Evolutionary conservation across 2,329 filamentous ascomycete species (phyloP), one percentile per base, ranked within the genome.

Genomic region (Uncinocarpus reesii): DNA sequence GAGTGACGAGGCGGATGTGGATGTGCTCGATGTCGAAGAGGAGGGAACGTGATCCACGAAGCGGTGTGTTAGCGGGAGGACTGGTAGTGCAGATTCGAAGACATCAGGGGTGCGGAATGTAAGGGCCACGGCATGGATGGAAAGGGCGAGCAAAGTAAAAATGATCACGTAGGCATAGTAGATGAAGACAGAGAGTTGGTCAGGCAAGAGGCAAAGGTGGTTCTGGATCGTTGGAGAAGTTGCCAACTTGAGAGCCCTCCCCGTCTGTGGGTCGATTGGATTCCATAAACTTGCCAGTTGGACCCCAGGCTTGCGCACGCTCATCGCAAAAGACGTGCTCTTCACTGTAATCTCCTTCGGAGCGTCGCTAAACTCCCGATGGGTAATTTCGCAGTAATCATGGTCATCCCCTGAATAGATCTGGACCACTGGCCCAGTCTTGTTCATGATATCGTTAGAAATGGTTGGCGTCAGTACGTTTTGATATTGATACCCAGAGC

Each of bases 331-430:
- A 60, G 83, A 93, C 56, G 93, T 80, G 60, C 84, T 89, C 70
- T 98, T 98, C 58, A 96, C 88, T 0, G 92, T 98, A 55, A 95
- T 93, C 64, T 98, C 92, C 21, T 74, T 77, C 4, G 73, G 75
- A 0, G 72, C 69, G 28, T 74, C 75, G 53, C 80, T 80, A 51
- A 81, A 79, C 15, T 78, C 74, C 2, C 80, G 79, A 65, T 98
- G 92, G 0, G 81, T 75, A 5, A 96, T 70, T 60, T 95, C 89
- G 68, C 92, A 98, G 69, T 96, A 95, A 69, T 98, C 92, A 69
- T 98, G 92, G 61, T 98, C 92, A 58, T 98, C 92, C 8, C 92
- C 92, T 0, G 88, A 95, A 62, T 96, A 98, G 36, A 89, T 84
- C 55, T 92, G 84, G 2, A 79, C 75, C 10, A 96, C 79, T 53